Evolutionary conservation across 139 green algal species (phyloP).

Genomic region (Chlamydomonas sp.): DNA sequence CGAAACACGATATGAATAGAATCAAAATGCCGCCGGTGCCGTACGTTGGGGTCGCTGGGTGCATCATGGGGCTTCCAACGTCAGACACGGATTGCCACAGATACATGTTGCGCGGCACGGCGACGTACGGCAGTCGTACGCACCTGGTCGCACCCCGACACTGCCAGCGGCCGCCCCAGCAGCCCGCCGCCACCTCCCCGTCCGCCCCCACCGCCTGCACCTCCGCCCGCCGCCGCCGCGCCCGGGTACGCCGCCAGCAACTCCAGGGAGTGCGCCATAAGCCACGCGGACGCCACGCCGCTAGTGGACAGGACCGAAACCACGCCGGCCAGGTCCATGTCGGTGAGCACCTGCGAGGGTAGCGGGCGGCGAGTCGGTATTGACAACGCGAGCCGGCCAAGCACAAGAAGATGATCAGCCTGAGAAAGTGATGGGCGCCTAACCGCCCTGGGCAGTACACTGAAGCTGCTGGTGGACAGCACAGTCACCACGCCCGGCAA

Average conservation of each 20-base stretch:
- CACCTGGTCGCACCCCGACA: constrained; percentile 62
- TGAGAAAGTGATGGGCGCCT: too few species aligned
- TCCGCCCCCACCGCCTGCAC: background rate
- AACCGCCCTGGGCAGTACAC: too few species aligned
- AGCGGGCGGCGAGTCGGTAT: background rate
- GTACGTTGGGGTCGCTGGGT: too few species aligned
- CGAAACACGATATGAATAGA: too few species aligned
- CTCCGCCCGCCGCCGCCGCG: background rate
- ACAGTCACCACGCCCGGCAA: background rate
- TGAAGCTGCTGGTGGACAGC: too few species aligned
- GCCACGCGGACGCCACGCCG: constrained; percentile 55
- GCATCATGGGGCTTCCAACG: too few species aligned
- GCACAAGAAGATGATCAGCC: too few species aligned
- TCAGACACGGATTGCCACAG: too few species aligned
- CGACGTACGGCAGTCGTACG: background rate
- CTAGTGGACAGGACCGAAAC: constrained; percentile 42
- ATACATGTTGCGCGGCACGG: too few species aligned
- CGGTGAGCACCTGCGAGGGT: constrained; percentile 24
- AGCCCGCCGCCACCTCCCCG: constrained; percentile 26
- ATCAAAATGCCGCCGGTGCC: too few species aligned
- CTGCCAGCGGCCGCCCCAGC: constrained; percentile 51
- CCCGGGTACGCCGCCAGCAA: constrained; percentile 57
- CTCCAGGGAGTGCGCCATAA: constrained; percentile 73
- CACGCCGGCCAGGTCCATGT: constrained; percentile 39
- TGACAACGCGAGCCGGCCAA: too few species aligned